Evolutionary conservation across 2,329 filamentous ascomycete genomes (phyloP).

Genomic region (Botrytis cinerea): DNA sequence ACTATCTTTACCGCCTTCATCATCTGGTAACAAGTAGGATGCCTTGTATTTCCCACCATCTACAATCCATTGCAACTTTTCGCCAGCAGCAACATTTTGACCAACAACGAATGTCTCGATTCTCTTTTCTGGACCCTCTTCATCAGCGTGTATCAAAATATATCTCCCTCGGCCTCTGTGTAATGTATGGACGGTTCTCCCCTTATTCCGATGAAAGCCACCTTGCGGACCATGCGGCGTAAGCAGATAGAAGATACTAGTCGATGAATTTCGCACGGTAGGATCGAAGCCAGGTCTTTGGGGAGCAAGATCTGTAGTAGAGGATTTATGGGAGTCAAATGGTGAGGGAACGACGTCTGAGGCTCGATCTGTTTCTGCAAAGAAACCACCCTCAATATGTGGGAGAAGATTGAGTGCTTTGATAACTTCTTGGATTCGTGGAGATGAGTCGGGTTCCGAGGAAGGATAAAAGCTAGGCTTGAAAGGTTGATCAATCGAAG

Average conservation of each 20-base stretch:
- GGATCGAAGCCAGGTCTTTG: conserved; percentile 45
- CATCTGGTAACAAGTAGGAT: conserved; percentile 57
- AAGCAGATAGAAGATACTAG: conserved; percentile 66
- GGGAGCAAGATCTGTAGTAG: conserved; percentile 43
- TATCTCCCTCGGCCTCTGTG: conserved; percentile 65
- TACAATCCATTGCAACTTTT: conserved; percentile 68
- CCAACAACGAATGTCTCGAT: conserved; percentile 69
- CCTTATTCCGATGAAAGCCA: conserved; percentile 63
- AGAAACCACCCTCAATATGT: conserved; percentile 68
- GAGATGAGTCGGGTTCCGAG: conserved; percentile 39
- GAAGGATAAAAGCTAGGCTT: conserved; percentile 38
- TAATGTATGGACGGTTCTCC: conserved; percentile 64
- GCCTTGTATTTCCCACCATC: conserved; percentile 69
- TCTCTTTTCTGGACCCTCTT: conserved; percentile 46
- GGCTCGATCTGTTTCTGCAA: conserved; percentile 60
- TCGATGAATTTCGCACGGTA: conserved; percentile 54
- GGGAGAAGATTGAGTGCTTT: conserved; percentile 50
- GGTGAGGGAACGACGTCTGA: conserved; percentile 55
- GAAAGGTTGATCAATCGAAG: conserved; percentile 10
- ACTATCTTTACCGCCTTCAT: conserved; percentile 41
- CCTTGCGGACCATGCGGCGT: conserved; percentile 57
- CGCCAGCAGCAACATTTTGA: conserved; percentile 55
- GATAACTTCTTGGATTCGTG: conserved; percentile 45
- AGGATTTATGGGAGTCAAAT: conserved; percentile 48
- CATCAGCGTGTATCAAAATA: conserved; percentile 62